These are phyloP conservation scores for Saururus chinensis DNA, from an alignment of 164 flowering plant genomes.

Conservation along the genomic window DNA sequence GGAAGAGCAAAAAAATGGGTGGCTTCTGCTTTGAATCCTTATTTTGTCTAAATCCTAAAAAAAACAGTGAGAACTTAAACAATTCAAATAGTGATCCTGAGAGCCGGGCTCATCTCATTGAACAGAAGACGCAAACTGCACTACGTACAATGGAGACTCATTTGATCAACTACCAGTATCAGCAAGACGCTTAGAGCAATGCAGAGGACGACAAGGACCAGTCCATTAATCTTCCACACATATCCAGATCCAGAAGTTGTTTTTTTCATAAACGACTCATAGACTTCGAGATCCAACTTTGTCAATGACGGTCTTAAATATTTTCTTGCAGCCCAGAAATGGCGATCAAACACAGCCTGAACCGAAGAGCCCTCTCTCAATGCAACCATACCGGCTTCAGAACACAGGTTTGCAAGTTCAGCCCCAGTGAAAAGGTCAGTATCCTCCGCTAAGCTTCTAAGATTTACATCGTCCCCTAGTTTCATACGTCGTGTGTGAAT, in stretches of 20 bases:
- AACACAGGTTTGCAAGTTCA: constrained; percentile 72
- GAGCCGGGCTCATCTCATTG: too few relatives aligned
- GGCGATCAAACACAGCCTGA: constrained; percentile 40
- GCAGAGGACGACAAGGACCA: too few relatives aligned
- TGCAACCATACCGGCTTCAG: constrained; percentile 82
- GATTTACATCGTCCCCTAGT: constrained; percentile 54
- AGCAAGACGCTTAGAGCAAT: too few relatives aligned
- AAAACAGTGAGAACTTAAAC: too few relatives aligned
- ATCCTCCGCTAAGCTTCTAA: constrained; percentile 58
- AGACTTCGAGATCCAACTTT: constrained; percentile 30
- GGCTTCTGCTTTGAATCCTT: too few relatives aligned
- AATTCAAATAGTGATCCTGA: too few relatives aligned
- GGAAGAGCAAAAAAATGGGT: too few relatives aligned
- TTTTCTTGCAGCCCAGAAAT: constrained; percentile 46
- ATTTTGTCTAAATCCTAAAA: too few relatives aligned
- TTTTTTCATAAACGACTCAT: constrained; percentile 50
- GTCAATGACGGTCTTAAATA: constrained; percentile 60
- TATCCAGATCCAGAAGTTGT: constrained; percentile 2
- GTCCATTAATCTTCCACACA: too few relatives aligned
- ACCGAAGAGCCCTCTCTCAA: constrained; percentile 77
- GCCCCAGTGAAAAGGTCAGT: constrained; percentile 91
- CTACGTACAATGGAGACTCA: too few relatives aligned
- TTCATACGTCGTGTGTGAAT: constrained; percentile 81
- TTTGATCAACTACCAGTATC: too few relatives aligned
- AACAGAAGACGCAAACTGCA: too few relatives aligned